Evolutionary conservation across 805 yeast species (phyloP).

Genomic region (Candida silvicultrix): DNA sequence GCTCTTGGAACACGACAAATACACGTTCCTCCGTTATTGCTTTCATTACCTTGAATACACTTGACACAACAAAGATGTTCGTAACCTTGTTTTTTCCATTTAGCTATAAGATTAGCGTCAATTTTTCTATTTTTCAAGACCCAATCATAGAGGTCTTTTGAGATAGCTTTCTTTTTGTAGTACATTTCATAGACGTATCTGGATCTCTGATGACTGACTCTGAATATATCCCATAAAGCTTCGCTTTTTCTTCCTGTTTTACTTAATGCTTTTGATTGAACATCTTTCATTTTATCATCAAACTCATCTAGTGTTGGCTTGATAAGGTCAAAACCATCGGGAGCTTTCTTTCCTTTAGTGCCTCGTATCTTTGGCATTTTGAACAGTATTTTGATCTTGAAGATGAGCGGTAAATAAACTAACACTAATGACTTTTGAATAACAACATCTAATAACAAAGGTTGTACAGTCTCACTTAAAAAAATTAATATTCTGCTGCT

Average conservation of each 20-base stretch:
- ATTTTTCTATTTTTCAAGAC: constrained; percentile 58
- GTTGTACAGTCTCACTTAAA: too few relatives aligned
- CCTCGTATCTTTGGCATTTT: constrained; percentile 41
- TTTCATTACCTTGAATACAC: constrained; percentile 63
- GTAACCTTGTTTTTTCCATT: constrained; percentile 81
- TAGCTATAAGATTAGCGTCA: constrained; percentile 70
- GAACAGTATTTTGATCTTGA: neutral
- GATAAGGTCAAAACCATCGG: constrained; percentile 67
- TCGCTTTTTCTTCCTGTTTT: constrained; percentile 44
- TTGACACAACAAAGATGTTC: constrained; percentile 78
- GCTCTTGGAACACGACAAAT: constrained; percentile 80
- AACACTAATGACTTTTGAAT: too few relatives aligned
- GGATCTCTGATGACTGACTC: constrained; percentile 68
- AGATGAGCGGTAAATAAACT: too few relatives aligned
- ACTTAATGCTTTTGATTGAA: constrained; percentile 33
- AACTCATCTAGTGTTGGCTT: constrained; percentile 61
- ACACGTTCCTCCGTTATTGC: constrained; percentile 63
- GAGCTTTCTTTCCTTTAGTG: constrained; percentile 45
- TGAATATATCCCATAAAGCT: constrained; percentile 63
- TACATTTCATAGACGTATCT: constrained; percentile 70
- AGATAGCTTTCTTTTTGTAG: constrained; percentile 63
- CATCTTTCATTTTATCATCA: constrained; percentile 48
- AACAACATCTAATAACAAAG: too few relatives aligned
- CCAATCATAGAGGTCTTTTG: constrained; percentile 67
- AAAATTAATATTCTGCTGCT: neutral